Base-by-base conservation (phyloP, 1,284 basidiomycete genomes). In the Gymnopus androsaceus region DNA sequence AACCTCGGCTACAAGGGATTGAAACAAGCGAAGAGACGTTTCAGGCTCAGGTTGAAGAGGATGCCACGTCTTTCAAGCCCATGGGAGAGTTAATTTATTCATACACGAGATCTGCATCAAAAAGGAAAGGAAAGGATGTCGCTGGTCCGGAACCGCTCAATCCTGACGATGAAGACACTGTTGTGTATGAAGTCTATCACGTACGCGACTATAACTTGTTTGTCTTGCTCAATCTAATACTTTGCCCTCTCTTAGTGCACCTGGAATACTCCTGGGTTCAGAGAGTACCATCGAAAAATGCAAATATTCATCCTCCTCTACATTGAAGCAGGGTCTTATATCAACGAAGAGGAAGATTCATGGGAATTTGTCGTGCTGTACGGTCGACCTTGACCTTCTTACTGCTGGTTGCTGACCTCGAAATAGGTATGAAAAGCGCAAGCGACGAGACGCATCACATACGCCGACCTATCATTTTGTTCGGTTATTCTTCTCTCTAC, bases 291-390 rank as follows among this genome's bases (percentile, higher is more conserved):
- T 67, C 82, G 90, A n/a, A 80, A 86, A 54, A 97, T 97, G 90
- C 96, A 98, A 72, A 70, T 98, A 53, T 98, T 98, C 68, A 92
- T 97, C 56, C 73, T 97, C 40, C 77, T 99, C 7, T 98, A 94
- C 73, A 96, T 99, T 67, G 96, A 99, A 69, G 97, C 86, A 6
- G 95, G 94, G 5, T 94, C 90, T 27, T 98, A 95, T 72, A 92
- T 99, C 59, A 85, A 90, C 61, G 93, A 95, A 64, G 90, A 88
- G 23, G 91, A 95, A 69, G 90, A 94, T 38, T 78, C 80, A 5
- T 97, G 93, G 92, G 92, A 97, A 67, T 95, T 95, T 69, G 79
- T 85, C 44, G 76, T 90, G 1, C 69, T 94, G 88, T 92, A 64
- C 60, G 90, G 8, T 19, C 36, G 57, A 42, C 40, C 47, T 40